Evolutionary conservation across 1,284 basidiomycete genomes (phyloP), one percentile per base, ranked within the genome.

Genomic region (Athelia psychrophila): DNA sequence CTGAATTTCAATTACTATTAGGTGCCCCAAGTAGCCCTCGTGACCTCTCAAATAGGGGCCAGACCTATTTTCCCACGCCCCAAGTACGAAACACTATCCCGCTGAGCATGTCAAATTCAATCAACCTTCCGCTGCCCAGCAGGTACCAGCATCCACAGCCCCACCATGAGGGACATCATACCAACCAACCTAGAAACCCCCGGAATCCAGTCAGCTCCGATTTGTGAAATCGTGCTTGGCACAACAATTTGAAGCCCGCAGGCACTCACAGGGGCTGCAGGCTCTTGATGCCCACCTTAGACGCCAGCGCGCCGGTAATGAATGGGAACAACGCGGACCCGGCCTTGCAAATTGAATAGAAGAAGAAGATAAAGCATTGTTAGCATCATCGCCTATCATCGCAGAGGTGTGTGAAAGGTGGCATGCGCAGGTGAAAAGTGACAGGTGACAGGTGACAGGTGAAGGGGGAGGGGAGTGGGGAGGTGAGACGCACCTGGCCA

Each of bases 251-350:
- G 38, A 46, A 44, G 42, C 15, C 10, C 42, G 22, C 12, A 20
- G 20, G 20, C 12, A 72, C 80, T 62, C 59, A 83, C 80, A 84
- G 55, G 6, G 82, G 83, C 54, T 84, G 81, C 54, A 84, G 58
- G 50, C 70, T 71, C 30, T 63, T 63, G 32, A 85, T 84, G 1
- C 81, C 79, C 18, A 71, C 67, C 52, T 60, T 71, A 16, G 69
- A 68, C 1, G 80, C 77, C 18, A 85, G 69, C 1, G 76, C 74
- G 22, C 82, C 82, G 0, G 79, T 80, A 47, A 81, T 68, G 61
- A 83, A 83, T 3, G 83, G 81, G 16, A 83, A 56, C 18, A 76
- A 54, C 0, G 83, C 82, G 16, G 73, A 75, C 3, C 83, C 80
- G 2, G 75, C 73, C 54, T 30, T 6, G 6, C 6, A 5, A 5